Evolutionary conservation across 2,329 filamentous ascomycete genomes (phyloP).

Genomic region (Thelonectria blattea): DNA sequence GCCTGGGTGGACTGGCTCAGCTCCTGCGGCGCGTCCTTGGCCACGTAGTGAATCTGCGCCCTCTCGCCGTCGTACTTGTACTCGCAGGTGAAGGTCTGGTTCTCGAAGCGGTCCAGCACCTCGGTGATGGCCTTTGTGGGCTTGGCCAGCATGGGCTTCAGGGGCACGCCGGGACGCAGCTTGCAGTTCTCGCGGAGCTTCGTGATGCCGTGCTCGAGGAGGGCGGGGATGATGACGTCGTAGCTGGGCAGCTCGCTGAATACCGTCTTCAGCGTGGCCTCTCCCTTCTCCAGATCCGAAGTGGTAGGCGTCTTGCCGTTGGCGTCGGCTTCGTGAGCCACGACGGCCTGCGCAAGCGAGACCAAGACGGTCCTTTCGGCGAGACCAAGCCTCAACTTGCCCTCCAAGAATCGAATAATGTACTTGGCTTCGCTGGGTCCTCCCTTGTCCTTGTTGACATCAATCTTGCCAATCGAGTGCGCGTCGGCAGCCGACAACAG

Average conservation of each 20-base stretch:
- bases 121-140: conserved; percentile 98
- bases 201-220: conserved; percentile 85
- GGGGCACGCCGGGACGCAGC: conserved; percentile 87
- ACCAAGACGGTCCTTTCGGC: conserved; percentile 93
- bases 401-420: conserved; percentile 90
- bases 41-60: conserved; percentile 98
- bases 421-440: conserved; percentile 95
- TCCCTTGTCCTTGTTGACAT: conserved; percentile 91
- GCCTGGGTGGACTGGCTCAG: conserved; percentile 67
- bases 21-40: conserved; percentile 75
- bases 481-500: conserved; percentile 89
- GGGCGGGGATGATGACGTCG: conserved; percentile 89
- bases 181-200: conserved; percentile 86
- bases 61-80: conserved; percentile 99
- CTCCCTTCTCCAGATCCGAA: conserved; percentile 80
- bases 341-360: conserved; percentile 85
- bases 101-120: conserved; percentile 94
- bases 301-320: conserved; percentile 75
- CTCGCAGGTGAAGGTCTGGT: conserved; percentile 95
- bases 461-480: conserved; percentile 75
- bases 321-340: conserved; percentile 78
- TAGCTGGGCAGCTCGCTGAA: conserved; percentile 96
- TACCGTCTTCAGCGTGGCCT: conserved; percentile 85
- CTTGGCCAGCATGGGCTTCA: conserved; percentile 99
- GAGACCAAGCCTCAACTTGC: conserved; percentile 88